Percentiles rank a stretch among this genome's conserved stretches.
These are phyloP conservation scores for Tubosaeta sp. DNA, from an alignment of 768 basidiomycete genomes.

Conservation along the genomic window DNA sequence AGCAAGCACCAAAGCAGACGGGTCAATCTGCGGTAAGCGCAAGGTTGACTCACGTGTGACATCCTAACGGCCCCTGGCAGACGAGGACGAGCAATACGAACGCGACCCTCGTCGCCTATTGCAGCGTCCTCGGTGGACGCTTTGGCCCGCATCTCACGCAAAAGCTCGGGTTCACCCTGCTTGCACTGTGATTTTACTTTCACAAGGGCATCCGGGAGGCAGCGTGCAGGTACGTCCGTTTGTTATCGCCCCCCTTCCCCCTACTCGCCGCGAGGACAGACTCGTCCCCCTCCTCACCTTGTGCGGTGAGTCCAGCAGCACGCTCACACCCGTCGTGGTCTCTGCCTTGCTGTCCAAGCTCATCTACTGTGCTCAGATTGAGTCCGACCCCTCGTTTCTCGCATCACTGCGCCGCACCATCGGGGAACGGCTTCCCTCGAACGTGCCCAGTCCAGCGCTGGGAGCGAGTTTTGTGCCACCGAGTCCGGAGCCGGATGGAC, in stretches of 20 bases:
- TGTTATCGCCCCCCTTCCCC: background rate
- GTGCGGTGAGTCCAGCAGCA: slow-evolving; percentile 65
- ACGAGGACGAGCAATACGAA: slow-evolving; percentile 50
- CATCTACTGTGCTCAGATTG: slow-evolving; percentile 57
- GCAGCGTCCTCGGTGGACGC: slow-evolving; percentile 56
- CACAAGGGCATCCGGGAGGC: slow-evolving; percentile 84
- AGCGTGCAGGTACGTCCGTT: slow-evolving; percentile 61
- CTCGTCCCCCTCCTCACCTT: slow-evolving; percentile 66
- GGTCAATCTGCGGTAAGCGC: too few species aligned
- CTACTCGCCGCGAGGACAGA: slow-evolving; percentile 32
- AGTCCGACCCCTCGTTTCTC: slow-evolving; percentile 73
- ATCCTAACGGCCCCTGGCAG: slow-evolving; percentile 20
- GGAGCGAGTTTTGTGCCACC: too few species aligned
- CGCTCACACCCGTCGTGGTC: too few species aligned
- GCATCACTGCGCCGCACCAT: slow-evolving; percentile 72
- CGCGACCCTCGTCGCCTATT: slow-evolving; percentile 80
- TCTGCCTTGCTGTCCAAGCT: slow-evolving; percentile 63
- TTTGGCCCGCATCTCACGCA: slow-evolving; percentile 76
- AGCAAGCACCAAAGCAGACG: slow-evolving; percentile 77
- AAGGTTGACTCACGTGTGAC: background rate
- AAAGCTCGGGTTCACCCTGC: slow-evolving; percentile 67
- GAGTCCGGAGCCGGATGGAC: background rate
- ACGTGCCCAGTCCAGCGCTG: background rate
- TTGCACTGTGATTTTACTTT: slow-evolving; percentile 70
- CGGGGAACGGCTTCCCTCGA: slow-evolving; percentile 46